Evolutionary conservation across 345 rosid species (phyloP).

Genomic region (Acer yangbiense): DNA sequence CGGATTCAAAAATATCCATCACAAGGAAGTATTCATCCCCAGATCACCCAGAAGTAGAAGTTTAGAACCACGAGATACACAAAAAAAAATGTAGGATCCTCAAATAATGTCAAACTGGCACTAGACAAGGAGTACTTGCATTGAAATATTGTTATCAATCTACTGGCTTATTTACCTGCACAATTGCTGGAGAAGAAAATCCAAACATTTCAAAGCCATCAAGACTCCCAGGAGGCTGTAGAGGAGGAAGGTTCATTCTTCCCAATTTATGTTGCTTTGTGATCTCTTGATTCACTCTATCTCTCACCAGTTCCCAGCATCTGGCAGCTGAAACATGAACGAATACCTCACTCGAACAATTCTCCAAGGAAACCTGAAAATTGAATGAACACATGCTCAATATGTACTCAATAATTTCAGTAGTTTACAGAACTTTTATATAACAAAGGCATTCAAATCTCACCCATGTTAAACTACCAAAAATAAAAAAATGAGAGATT

Average conservation of each 20-base stretch:
- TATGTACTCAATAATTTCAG: not conserved
- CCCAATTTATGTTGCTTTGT: constrained; percentile 80
- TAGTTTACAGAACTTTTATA: not conserved
- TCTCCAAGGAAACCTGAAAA: constrained; percentile 84
- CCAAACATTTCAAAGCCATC: constrained; percentile 99
- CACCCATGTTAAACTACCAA: not conserved
- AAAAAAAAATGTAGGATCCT: not conserved
- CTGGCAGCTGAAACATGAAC: constrained; percentile 76
- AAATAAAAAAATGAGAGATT: not conserved
- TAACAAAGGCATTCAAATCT: not conserved
- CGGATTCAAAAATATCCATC: not conserved
- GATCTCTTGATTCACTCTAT: constrained; percentile 92
- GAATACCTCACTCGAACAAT: constrained; percentile 76
- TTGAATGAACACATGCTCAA: constrained; percentile 7
- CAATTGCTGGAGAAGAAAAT: constrained; percentile 86
- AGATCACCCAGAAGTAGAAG: not conserved
- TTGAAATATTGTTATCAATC: not conserved
- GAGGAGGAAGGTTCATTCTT: constrained; percentile 72
- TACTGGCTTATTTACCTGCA: constrained; percentile 61
- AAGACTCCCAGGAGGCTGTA: constrained; percentile 96
- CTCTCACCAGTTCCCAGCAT: constrained; percentile 99
- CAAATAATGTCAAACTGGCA: not conserved
- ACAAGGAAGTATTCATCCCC: not conserved
- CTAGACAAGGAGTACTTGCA: not conserved
- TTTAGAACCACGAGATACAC: not conserved